phyloP scores from a whole-genome alignment of 345 rosid species.

The Ceriops zippeliana region DNA sequence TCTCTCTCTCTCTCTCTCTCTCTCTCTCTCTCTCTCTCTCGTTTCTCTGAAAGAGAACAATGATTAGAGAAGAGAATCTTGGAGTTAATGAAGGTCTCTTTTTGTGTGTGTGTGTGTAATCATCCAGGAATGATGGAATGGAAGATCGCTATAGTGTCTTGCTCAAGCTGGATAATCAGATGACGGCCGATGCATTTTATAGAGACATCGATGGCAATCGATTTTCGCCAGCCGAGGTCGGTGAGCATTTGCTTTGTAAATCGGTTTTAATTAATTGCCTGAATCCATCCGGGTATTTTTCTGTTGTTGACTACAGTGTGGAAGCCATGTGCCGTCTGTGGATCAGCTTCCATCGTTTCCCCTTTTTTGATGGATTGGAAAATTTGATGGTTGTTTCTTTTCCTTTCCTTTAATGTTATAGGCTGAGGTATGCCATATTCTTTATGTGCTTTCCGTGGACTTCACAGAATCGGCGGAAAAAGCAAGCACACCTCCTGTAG shows the following conservation, averaged over 20 bases:
- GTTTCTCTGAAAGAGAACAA: background rate
- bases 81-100: background rate
- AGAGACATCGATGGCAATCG: constrained; percentile 55
- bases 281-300: too few species aligned
- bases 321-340: too few species aligned
- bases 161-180: constrained; percentile 56
- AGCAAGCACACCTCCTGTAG: constrained; percentile 60
- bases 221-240: constrained; percentile 79
- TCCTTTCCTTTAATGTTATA: constrained; percentile 18
- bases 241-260: background rate
- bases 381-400: constrained; percentile 5
- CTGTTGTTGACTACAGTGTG: too few species aligned
- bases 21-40: background rate
- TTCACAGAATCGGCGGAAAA: constrained; percentile 58
- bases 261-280: background rate
- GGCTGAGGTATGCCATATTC: constrained; percentile 90
- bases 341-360: too few species aligned
- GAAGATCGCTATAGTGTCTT: constrained; percentile 87
- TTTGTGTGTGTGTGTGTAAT: background rate
- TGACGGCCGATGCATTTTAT: constrained; percentile 57
- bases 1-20: background rate
- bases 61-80: background rate
- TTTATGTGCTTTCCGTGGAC: constrained; percentile 59
- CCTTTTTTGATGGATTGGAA: background rate
- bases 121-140: constrained; percentile 73